Evolutionary conservation across 192 early-diverging fungal species (phyloP).

Genomic region (Fimicolochytrium jonesii): DNA sequence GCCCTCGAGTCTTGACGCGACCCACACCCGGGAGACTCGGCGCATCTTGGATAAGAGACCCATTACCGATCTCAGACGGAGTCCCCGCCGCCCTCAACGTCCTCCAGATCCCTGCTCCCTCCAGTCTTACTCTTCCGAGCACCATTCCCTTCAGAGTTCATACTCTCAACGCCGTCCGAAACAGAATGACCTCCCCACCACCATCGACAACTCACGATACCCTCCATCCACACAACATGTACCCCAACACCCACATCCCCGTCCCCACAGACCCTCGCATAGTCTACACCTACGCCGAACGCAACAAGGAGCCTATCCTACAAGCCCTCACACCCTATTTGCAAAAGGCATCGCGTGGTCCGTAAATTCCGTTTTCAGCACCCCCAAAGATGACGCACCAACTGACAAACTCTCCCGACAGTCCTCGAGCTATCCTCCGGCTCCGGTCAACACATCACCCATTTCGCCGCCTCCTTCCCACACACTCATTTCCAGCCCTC

Average conservation of each 20-base stretch:
- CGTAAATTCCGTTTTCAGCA: too few relatives aligned
- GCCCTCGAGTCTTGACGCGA: too few relatives aligned
- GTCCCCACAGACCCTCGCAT: background rate
- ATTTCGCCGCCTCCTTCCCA: constrained; percentile 16
- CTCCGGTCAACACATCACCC: constrained; percentile 29
- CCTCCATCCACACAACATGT: constrained; percentile 25
- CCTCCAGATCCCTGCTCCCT: too few relatives aligned
- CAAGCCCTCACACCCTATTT: constrained; percentile 13
- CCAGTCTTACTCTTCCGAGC: too few relatives aligned
- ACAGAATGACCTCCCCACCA: background rate
- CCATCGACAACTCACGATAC: background rate
- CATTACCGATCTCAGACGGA: too few relatives aligned
- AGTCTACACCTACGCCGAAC: constrained; percentile 25
- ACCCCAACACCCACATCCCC: constrained; percentile 3
- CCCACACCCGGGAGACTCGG: too few relatives aligned
- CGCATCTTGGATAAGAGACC: too few relatives aligned
- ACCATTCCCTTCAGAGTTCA: too few relatives aligned
- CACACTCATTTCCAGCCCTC: constrained; percentile 22
- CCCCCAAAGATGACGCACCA: too few relatives aligned
- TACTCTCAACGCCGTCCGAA: too few relatives aligned
- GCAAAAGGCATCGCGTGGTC: constrained; percentile 5
- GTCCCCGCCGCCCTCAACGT: too few relatives aligned
- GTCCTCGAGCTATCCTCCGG: constrained; percentile 28
- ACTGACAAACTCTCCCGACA: background rate
- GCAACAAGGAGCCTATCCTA: constrained; percentile 28